A percentile compares a stretch with the other conserved stretches of the same genome.
These are phyloP conservation scores for Cyclotella choctawhatcheeana DNA, from an alignment of 108 stramenopile species.

Conservation along the genomic window DNA sequence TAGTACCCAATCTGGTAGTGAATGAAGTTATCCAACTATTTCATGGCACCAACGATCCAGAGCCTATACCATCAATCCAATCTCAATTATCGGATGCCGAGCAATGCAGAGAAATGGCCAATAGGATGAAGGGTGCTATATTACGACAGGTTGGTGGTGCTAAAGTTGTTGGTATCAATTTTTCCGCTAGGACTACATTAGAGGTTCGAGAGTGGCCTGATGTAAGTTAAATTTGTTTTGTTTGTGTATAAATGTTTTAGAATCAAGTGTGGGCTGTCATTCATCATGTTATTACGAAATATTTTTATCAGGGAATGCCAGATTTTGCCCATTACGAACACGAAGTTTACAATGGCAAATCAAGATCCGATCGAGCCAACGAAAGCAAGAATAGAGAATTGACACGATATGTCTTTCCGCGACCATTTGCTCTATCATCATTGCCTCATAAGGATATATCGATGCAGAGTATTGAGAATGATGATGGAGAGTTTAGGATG, in stretches of 20 bases:
- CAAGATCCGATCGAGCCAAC: conserved; percentile 57
- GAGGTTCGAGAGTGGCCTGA: conserved; percentile 88
- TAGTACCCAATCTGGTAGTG: conserved; percentile 85
- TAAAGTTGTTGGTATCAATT: conserved; percentile 88
- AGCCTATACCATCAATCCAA: conserved; percentile 11
- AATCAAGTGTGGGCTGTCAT: background rate
- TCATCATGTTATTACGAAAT: background rate
- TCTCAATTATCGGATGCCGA: conserved; percentile 46
- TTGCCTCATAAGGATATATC: conserved; percentile 86
- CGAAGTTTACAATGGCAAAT: conserved; percentile 71
- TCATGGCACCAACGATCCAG: conserved; percentile 25
- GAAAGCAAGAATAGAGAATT: conserved; percentile 58
- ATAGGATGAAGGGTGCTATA: conserved; percentile 74
- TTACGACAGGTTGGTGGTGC: conserved; percentile 88
- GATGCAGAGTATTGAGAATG: conserved; percentile 84
- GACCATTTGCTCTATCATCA: conserved; percentile 78
- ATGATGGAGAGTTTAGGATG: conserved; percentile 90
- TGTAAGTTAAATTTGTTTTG: conserved; percentile 6
- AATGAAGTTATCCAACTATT: conserved; percentile 79
- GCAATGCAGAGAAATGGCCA: conserved; percentile 62
- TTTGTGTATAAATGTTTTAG: background rate
- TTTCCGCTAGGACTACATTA: conserved; percentile 79
- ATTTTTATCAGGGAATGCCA: conserved; percentile 61
- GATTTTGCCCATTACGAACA: conserved; percentile 80
- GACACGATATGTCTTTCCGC: conserved; percentile 76